A percentile compares a stretch with the other conserved stretches of the same genome.
These are phyloP conservation scores for Malassezia furfur DNA, from an alignment of 1,284 basidiomycete genomes.

Conservation along the genomic window DNA sequence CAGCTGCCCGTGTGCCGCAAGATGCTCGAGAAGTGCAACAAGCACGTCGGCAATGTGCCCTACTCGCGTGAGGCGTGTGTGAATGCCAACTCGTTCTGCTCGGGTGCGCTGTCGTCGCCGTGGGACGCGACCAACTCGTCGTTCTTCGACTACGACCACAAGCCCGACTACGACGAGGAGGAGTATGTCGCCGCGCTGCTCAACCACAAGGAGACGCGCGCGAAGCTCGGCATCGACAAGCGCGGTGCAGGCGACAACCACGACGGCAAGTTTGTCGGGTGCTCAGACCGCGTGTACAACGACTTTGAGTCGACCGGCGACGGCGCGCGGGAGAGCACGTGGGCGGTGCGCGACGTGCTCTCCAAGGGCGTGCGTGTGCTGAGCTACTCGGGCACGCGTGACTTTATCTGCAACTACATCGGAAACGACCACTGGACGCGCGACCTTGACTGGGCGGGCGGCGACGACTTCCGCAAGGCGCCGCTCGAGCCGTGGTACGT, in stretches of 20 bases:
- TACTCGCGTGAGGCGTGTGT: slow-evolving; percentile 34
- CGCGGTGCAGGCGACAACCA: slow-evolving; percentile 36
- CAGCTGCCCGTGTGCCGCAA: slow-evolving; percentile 29
- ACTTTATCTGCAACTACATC: slow-evolving; percentile 45
- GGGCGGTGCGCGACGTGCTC: slow-evolving; percentile 35
- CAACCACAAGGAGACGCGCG: slow-evolving; percentile 27
- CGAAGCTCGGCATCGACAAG: slow-evolving; percentile 33
- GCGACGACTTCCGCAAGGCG: slow-evolving; percentile 25
- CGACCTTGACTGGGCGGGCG: slow-evolving; percentile 30
- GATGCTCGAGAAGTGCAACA: slow-evolving; percentile 40
- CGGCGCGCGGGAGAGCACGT: slow-evolving; percentile 35
- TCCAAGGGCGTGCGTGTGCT: slow-evolving; percentile 31
- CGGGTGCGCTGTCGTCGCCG: slow-evolving; percentile 26
- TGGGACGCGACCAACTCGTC: slow-evolving; percentile 32
- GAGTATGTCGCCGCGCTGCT: slow-evolving; percentile 38
- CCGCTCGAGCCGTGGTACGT: slow-evolving; percentile 29
- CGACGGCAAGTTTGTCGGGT: slow-evolving; percentile 40
- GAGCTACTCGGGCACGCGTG: slow-evolving; percentile 32
- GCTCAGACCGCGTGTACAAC: slow-evolving; percentile 37
- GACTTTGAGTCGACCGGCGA: slow-evolving; percentile 43
- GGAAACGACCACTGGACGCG: slow-evolving; percentile 37
- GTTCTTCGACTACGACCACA: slow-evolving; percentile 40
- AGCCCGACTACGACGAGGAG: slow-evolving; percentile 34
- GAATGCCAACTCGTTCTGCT: slow-evolving; percentile 33
- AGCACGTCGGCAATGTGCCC: slow-evolving; percentile 16